phyloP scores from a whole-genome alignment of 1,284 basidiomycete genomes.

The Tilletiopsis washingtonensis region DNA sequence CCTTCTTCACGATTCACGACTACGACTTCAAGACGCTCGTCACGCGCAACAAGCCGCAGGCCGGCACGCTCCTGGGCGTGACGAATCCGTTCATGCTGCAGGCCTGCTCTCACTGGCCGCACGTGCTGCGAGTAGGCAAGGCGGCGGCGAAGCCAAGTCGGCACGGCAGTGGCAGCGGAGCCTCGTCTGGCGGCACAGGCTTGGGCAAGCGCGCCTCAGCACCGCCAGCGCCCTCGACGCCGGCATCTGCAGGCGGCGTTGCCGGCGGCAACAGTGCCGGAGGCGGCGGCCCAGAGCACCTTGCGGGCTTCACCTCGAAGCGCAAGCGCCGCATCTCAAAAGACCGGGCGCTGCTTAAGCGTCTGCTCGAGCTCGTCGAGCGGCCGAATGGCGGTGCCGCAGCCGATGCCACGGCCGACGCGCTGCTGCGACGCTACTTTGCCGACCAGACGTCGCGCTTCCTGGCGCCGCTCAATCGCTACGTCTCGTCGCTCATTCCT shows the following conservation, averaged over 20 bases:
- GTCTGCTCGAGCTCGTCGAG: conserved; percentile 50
- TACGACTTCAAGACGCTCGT: conserved; percentile 68
- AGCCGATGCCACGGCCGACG: conserved; percentile 49
- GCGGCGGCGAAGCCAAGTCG: conserved; percentile 17
- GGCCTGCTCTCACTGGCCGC: conserved; percentile 84
- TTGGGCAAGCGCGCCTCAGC: neutral
- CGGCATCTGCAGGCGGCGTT: conserved; percentile 35
- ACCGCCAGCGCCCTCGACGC: neutral
- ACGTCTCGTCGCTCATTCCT: conserved; percentile 62
- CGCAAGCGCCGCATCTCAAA: conserved; percentile 80
- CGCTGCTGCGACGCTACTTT: conserved; percentile 72
- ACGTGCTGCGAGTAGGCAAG: conserved; percentile 60
- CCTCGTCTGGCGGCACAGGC: neutral
- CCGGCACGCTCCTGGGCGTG: conserved; percentile 77
- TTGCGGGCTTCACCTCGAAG: conserved; percentile 55
- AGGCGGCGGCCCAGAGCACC: conserved; percentile 33
- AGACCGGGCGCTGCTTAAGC: conserved; percentile 64
- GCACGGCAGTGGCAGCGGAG: conserved; percentile 3
- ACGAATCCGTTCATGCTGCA: conserved; percentile 91
- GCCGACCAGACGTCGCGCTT: conserved; percentile 76
- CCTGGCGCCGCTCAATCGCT: conserved; percentile 84
- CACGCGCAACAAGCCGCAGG: conserved; percentile 72
- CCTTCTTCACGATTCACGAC: conserved; percentile 94
- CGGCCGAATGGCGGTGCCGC: conserved; percentile 2
- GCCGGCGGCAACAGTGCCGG: conserved; percentile 57